phyloP scores from a whole-genome alignment of 202 grass and related monocot species.

The Carex sylvatica region DNA sequence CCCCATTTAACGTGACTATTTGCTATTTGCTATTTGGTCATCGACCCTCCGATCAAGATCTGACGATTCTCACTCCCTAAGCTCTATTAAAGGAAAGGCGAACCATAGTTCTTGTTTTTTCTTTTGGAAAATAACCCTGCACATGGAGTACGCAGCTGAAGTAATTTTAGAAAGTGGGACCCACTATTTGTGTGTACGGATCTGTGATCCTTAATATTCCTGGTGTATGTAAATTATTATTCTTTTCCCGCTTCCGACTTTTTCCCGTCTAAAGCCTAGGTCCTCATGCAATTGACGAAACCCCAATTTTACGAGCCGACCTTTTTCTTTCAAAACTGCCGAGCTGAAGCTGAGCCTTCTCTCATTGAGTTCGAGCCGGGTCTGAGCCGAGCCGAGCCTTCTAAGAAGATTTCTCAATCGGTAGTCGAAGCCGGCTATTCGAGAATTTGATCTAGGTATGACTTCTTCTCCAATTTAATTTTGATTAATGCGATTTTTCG shows the following conservation, averaged over 20 bases:
- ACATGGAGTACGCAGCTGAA: not conserved
- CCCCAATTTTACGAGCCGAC: no score
- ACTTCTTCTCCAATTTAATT: not conserved
- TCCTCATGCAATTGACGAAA: conserved; percentile 28
- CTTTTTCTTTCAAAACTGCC: no score
- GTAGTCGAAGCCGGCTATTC: conserved; percentile 18
- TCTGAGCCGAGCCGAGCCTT: not conserved
- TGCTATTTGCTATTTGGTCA: not conserved
- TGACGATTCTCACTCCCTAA: not conserved
- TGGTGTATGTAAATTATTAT: not conserved
- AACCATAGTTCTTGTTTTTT: conserved; percentile 12
- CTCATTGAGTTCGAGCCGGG: no score
- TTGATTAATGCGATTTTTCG: conserved; percentile 22
- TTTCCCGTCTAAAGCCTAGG: conserved; percentile 47
- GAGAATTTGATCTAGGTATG: conserved; percentile 31
- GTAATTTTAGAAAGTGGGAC: not conserved
- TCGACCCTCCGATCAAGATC: conserved; percentile 33
- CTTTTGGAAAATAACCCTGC: not conserved
- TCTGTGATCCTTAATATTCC: not conserved
- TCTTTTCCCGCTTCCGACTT: conserved; percentile 8
- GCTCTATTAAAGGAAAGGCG: not conserved
- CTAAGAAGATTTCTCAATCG: conserved; percentile 28
- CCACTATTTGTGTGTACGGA: not conserved
- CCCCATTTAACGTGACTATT: no score
- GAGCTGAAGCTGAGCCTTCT: no score